A percentile compares a stretch with the other conserved stretches of the same genome.
Conservation (phyloP, 73 alveolate species). For the Stentor roeselii region DNA sequence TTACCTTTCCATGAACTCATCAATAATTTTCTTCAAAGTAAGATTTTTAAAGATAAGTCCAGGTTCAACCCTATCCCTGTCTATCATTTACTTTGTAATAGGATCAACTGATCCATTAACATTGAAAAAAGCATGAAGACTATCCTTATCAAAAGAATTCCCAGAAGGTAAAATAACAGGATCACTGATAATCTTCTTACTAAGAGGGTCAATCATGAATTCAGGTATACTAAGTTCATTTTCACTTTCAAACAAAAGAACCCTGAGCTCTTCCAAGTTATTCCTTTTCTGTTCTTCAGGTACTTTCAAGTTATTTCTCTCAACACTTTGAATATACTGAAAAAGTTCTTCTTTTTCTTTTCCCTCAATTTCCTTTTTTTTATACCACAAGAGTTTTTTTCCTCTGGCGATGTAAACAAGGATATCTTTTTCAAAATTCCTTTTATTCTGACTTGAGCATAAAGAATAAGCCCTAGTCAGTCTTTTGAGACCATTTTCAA, state of each 20-base stretch:
- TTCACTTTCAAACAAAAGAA: not conserved
- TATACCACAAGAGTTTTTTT: not conserved
- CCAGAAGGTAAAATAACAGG: constrained; percentile 14
- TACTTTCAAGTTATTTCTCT: not conserved
- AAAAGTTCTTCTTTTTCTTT: not conserved
- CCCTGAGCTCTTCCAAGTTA: constrained; percentile 13
- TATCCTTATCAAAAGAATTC: not conserved
- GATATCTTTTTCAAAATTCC: constrained; percentile 9
- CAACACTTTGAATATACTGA: not conserved
- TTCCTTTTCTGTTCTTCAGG: not conserved
- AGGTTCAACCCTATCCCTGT: not conserved
- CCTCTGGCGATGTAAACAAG: not conserved
- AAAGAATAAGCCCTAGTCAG: not conserved
- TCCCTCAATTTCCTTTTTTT: not conserved
- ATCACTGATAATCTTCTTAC: not conserved
- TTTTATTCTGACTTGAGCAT: not conserved
- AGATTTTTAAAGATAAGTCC: not conserved
- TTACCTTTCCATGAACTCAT: constrained; percentile 15
- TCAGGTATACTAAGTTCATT: not conserved
- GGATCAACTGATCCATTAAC: not conserved
- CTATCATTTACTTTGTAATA: not conserved
- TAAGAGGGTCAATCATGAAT: not conserved
- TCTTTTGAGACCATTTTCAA: not conserved
- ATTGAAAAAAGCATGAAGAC: not conserved
- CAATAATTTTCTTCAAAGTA: not conserved